Evolutionary conservation across 1,284 basidiomycete genomes (phyloP).

Genomic region (Rhodotorula sp.): DNA sequence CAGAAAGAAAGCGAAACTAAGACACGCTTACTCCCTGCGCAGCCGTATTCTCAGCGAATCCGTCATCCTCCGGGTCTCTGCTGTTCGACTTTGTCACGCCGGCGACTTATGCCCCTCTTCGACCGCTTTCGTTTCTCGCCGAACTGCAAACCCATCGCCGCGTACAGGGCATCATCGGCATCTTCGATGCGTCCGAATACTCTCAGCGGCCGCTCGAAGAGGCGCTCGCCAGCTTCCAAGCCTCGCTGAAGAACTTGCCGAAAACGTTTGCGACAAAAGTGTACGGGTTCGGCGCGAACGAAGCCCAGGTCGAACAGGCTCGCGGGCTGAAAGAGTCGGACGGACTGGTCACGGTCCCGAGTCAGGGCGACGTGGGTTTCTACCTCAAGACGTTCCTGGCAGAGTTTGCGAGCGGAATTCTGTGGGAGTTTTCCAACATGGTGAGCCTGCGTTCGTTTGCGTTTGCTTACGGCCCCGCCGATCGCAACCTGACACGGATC

Average conservation of each 20-base stretch:
- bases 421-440: slow-evolving; percentile 75
- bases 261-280: slow-evolving; percentile 55
- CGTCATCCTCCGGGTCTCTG: slow-evolving; percentile 68
- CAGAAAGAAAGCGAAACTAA: background rate
- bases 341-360: slow-evolving; percentile 69
- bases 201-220: slow-evolving; percentile 5
- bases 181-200: slow-evolving; percentile 61
- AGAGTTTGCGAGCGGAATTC: slow-evolving; percentile 76
- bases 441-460: slow-evolving; percentile 37
- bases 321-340: slow-evolving; percentile 61
- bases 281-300: slow-evolving; percentile 70
- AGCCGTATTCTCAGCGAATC: slow-evolving; percentile 78
- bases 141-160: slow-evolving; percentile 72
- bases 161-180: slow-evolving; percentile 72
- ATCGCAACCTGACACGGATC: background rate
- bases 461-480: no score
- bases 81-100: slow-evolving; percentile 71
- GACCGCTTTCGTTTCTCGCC: slow-evolving; percentile 56
- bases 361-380: slow-evolving; percentile 66
- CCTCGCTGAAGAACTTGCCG: slow-evolving; percentile 46
- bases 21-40: slow-evolving; percentile 15
- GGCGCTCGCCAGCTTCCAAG: slow-evolving; percentile 32
- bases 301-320: slow-evolving; percentile 66
- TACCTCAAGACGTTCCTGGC: slow-evolving; percentile 82
- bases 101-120: slow-evolving; percentile 60